These are phyloP conservation scores for Podaxis mareebaensis DNA, from an alignment of 768 basidiomycete genomes.

Conservation along the genomic window DNA sequence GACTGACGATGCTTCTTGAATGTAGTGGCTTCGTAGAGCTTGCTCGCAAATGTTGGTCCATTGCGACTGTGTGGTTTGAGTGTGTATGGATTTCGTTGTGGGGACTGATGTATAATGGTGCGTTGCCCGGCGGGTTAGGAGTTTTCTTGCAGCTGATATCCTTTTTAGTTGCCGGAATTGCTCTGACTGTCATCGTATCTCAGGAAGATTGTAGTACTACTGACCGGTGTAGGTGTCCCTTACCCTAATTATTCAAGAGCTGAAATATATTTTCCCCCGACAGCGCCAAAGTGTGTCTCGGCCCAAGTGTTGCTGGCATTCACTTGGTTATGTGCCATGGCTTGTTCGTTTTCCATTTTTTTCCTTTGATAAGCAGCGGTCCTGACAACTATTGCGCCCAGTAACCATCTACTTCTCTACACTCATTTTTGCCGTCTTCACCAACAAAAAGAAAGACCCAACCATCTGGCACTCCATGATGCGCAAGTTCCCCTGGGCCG, in stretches of 20 bases:
- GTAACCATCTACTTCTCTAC: conserved; percentile 61
- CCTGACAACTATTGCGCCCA: conserved; percentile 24
- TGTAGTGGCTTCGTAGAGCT: conserved; percentile 65
- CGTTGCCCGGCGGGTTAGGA: conserved; percentile 20
- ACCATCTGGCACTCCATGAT: conserved; percentile 54
- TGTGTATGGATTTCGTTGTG: conserved; percentile 59
- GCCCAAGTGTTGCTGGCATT: conserved; percentile 58
- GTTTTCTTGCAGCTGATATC: not conserved
- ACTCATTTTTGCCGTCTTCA: conserved; percentile 41
- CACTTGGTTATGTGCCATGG: conserved; percentile 48
- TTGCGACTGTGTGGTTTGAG: conserved; percentile 74
- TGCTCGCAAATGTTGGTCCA: conserved; percentile 46
- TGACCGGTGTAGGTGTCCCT: conserved; percentile 2
- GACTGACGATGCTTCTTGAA: not conserved
- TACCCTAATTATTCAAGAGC: not conserved
- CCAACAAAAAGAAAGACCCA: conserved; percentile 44
- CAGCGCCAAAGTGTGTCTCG: conserved; percentile 47
- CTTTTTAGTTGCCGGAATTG: conserved; percentile 18
- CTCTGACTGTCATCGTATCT: conserved; percentile 22
- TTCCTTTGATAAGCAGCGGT: not conserved
- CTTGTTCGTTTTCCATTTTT: conserved; percentile 25
- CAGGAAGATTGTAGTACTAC: conserved; percentile 9
- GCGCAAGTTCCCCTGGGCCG: conserved; percentile 41
- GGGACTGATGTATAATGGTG: conserved; percentile 62
- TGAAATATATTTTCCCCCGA: not conserved